Conservation (phyloP, 208 protist genomes). For the Leptomonas seymouri region DNA sequence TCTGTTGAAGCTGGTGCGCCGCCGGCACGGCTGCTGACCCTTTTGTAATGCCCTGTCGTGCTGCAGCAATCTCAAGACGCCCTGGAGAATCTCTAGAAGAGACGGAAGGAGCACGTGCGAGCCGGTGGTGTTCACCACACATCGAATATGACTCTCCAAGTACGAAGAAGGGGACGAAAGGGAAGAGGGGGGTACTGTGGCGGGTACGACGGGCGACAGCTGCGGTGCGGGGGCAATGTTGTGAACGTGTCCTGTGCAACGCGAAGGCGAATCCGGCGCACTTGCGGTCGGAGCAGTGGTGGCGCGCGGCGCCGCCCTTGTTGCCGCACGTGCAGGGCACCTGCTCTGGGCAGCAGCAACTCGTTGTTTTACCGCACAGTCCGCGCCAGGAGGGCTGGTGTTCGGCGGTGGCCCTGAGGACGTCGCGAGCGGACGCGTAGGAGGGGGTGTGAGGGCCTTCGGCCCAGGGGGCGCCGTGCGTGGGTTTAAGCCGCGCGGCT, state of each 20-base stretch:
- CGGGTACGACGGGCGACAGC: neutral
- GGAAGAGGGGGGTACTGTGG: neutral
- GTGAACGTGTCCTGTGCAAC: no score
- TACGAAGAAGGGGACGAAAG: neutral
- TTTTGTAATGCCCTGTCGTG: conserved; percentile 22
- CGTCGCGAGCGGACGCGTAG: neutral
- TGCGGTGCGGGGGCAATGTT: neutral
- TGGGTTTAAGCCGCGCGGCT: neutral
- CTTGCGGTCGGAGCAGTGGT: no score
- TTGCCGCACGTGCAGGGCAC: neutral
- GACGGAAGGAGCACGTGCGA: conserved; percentile 7
- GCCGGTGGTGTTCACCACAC: conserved; percentile 5
- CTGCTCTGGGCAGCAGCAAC: neutral
- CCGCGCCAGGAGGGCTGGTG: neutral
- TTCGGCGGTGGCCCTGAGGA: neutral
- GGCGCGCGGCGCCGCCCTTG: no score
- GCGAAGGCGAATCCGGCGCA: no score
- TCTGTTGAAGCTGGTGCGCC: conserved; percentile 3
- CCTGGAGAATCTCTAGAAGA: conserved; percentile 15
- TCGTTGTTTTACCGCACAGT: neutral
- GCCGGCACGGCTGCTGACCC: conserved; percentile 30
- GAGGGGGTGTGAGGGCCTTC: neutral
- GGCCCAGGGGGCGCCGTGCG: neutral
- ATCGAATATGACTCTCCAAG: conserved; percentile 21
- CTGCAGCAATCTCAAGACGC: conserved; percentile 24